Evolutionary conservation across 1,284 basidiomycete species (phyloP).

Genomic region (Tetrapyrgos nigripes): DNA sequence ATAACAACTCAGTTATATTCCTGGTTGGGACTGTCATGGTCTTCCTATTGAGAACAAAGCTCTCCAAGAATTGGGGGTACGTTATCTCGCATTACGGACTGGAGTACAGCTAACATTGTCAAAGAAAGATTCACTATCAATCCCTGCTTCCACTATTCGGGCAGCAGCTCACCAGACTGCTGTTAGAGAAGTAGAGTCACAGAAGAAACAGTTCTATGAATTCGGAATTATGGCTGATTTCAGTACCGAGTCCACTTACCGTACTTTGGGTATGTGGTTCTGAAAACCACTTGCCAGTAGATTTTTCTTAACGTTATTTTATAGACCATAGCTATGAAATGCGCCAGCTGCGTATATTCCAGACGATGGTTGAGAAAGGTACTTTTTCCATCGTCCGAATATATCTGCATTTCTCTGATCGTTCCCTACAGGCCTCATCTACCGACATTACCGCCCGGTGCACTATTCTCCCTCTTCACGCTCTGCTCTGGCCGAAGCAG

Average conservation of each 20-base stretch:
- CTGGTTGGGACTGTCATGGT: constrained; percentile 99
- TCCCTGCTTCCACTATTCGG: constrained; percentile 60
- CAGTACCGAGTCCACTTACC: constrained; percentile 80
- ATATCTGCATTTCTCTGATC: neutral
- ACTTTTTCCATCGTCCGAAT: constrained; percentile 3
- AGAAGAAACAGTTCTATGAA: constrained; percentile 82
- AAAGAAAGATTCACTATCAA: neutral
- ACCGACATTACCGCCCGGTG: constrained; percentile 88
- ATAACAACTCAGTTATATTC: constrained; percentile 81
- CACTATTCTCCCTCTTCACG: constrained; percentile 96
- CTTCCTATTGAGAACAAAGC: constrained; percentile 97
- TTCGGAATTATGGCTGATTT: constrained; percentile 96
- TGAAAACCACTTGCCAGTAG: constrained; percentile 1
- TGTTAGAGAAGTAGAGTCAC: constrained; percentile 74
- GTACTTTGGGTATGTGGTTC: constrained; percentile 74
- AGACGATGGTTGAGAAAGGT: constrained; percentile 89
- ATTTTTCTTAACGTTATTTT: constrained; percentile 4
- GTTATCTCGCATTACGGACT: constrained; percentile 24
- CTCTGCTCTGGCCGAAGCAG: constrained; percentile 95
- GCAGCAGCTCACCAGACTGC: constrained; percentile 79
- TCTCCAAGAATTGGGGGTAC: constrained; percentile 75
- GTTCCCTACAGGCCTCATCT: constrained; percentile 71
- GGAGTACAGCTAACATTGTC: neutral
- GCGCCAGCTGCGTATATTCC: constrained; percentile 87
- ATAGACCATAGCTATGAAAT: constrained; percentile 89